Percentiles rank a stretch among this genome's conserved stretches.
phyloP scores from a whole-genome alignment of 495 filamentous ascomycete species.

The Penicillium ochrochloron region DNA sequence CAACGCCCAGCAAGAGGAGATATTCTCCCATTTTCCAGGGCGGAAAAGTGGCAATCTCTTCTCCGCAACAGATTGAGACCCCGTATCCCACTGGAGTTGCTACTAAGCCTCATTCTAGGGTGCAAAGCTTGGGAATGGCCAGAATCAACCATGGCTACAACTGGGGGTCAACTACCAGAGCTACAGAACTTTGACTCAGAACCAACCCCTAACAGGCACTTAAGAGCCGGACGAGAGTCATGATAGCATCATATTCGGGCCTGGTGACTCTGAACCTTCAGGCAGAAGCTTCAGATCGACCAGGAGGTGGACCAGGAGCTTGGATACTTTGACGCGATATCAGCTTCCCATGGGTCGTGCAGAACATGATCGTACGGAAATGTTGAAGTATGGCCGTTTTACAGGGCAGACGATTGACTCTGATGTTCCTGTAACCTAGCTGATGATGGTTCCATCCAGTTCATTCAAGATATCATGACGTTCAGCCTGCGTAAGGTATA shows the following conservation, averaged over 20 bases:
- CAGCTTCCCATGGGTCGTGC: conserved; percentile 8
- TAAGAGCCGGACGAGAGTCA: neutral
- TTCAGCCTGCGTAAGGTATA: neutral
- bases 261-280: neutral
- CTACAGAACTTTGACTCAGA: conserved; percentile 12
- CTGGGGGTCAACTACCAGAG: conserved; percentile 3
- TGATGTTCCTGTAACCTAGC: neutral
- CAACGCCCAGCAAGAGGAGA: no score
- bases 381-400: neutral
- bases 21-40: neutral
- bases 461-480: neutral
- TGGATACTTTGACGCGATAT: neutral
- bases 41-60: no score
- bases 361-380: neutral
- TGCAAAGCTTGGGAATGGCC: neutral
- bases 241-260: conserved; percentile 3
- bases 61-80: conserved; percentile 6
- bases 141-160: conserved; percentile 8
- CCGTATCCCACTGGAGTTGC: neutral
- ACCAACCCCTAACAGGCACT: neutral
- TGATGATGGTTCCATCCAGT: neutral
- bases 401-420: neutral
- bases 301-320: neutral
- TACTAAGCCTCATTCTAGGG: conserved; percentile 13
- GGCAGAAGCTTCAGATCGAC: neutral